Evolutionary conservation across 371 early-diverging fungal genomes (phyloP), one percentile per base, ranked within the genome.

Genomic region (Lichtheimia ornata): DNA sequence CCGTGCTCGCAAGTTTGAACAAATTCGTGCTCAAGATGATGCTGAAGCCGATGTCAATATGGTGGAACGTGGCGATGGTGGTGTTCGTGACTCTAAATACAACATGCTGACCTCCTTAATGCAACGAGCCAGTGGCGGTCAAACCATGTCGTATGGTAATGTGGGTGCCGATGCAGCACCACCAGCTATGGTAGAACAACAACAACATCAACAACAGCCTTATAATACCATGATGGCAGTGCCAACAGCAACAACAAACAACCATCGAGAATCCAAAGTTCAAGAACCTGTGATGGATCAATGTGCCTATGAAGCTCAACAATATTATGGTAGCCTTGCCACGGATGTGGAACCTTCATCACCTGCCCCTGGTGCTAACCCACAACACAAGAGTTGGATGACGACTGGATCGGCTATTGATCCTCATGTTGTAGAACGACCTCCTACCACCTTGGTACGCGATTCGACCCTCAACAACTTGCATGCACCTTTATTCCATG

Each of bases 1-100:
- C 7, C 54, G 62, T n/a, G 62, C 62, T 2, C 62, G 62, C 40
- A 61, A 61, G 24, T 61, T 61, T 47, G 62, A 61, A 24, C 62
- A 61, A 42, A 54, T 61, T 41, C 62, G 56, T 27, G 49, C 22
- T 4, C 40, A 61, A 45, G 62, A 61, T 18, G 52, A 59, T 59
- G 15, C 41, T 4, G 59, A 59, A 41, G 24, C 40, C 13, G 30
- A 12, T 5, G 27, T 20, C 6, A 28, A 17, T 11, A 35, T 17
- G 17, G 20, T 18, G 30, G 40, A 35, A 12, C 35, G 20, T 18
- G 50, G 40, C 1, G 35, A 61, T 13, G 45, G n/a, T 4, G 28
- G 17, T n/a, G 27, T 40, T 6, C 62, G 62, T 14, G 22, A 54
- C 15, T 61, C 62, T 3, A 61, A 61, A 18, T 61, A 28, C 44